These are phyloP conservation scores for Exophiala alcalophila DNA, from an alignment of 2,329 filamentous ascomycete genomes.

Conservation along the genomic window DNA sequence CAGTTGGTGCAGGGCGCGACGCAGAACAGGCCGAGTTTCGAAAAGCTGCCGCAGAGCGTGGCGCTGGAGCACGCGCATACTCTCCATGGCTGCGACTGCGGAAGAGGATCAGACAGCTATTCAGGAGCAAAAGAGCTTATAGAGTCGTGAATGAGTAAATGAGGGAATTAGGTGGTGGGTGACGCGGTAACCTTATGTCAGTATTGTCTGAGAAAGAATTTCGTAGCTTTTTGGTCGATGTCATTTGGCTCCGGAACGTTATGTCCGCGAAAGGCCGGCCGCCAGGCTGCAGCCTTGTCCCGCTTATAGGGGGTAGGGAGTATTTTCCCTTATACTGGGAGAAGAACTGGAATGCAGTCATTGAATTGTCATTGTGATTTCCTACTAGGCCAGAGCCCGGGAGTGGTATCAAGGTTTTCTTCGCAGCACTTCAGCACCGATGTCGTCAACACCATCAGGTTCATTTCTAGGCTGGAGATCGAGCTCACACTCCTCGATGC, in stretches of 20 bases:
- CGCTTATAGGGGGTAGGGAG: too few relatives aligned
- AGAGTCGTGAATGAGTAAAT: neutral
- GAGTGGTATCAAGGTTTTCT: too few relatives aligned
- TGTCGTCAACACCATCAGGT: too few relatives aligned
- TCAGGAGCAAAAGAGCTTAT: neutral
- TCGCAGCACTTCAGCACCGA: too few relatives aligned
- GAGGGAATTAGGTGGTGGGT: neutral
- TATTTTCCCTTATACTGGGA: too few relatives aligned
- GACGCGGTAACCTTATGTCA: too few relatives aligned
- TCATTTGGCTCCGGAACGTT: neutral
- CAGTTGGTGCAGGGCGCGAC: slow-evolving; percentile 10
- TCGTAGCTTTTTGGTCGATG: neutral
- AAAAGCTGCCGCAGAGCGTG: slow-evolving; percentile 11
- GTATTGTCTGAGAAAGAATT: neutral
- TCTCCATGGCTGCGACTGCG: slow-evolving; percentile 16
- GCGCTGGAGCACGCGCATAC: slow-evolving; percentile 20
- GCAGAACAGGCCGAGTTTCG: slow-evolving; percentile 1
- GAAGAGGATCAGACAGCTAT: neutral
- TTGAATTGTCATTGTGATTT: too few relatives aligned
- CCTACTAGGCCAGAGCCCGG: too few relatives aligned
- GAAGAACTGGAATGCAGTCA: too few relatives aligned
- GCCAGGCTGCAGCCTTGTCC: slow-evolving; percentile 1
- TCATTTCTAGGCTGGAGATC: too few relatives aligned
- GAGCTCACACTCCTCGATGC: too few relatives aligned
- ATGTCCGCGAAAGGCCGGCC: slow-evolving; percentile 2